Conservation (phyloP, 2,329 filamentous ascomycete genomes). For the Colletotrichum tabaci region DNA sequence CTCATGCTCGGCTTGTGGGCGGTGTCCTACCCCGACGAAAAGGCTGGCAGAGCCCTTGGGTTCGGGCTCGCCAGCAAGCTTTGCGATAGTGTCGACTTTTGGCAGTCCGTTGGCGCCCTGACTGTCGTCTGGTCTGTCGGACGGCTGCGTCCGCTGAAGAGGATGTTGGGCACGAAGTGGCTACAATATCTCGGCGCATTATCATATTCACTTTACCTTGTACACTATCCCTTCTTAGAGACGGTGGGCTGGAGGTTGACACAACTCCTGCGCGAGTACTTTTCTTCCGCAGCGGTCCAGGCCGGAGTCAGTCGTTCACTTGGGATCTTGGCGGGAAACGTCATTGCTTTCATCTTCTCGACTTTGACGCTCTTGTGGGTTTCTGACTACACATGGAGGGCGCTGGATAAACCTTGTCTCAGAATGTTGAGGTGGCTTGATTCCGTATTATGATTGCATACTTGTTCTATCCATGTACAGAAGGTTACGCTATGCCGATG, state of each 20-base stretch:
- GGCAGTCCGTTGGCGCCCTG: neutral
- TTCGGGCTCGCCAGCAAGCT: neutral
- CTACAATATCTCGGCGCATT: neutral
- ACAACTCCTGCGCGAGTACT: neutral
- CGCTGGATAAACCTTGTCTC: neutral
- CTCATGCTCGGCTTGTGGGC: neutral
- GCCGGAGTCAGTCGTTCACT: neutral
- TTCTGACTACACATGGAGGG: slow-evolving; percentile 3
- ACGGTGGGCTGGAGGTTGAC: neutral
- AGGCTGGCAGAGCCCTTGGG: neutral
- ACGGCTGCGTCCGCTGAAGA: neutral
- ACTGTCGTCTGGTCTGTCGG: neutral
- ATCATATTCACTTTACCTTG: neutral
- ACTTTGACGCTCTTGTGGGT: neutral
- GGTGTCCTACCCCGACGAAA: neutral
- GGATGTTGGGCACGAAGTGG: neutral
- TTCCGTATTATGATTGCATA: neutral
- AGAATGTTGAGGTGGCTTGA: neutral
- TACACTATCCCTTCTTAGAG: neutral
- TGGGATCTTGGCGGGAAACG: neutral
- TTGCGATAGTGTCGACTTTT: neutral
- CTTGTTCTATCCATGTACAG: too few species aligned
- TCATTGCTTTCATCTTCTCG: neutral
- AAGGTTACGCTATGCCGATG: too few species aligned
- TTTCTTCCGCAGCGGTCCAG: neutral